Conservation (phyloP, 495 filamentous ascomycete species). For the Echria macrotheca region DNA sequence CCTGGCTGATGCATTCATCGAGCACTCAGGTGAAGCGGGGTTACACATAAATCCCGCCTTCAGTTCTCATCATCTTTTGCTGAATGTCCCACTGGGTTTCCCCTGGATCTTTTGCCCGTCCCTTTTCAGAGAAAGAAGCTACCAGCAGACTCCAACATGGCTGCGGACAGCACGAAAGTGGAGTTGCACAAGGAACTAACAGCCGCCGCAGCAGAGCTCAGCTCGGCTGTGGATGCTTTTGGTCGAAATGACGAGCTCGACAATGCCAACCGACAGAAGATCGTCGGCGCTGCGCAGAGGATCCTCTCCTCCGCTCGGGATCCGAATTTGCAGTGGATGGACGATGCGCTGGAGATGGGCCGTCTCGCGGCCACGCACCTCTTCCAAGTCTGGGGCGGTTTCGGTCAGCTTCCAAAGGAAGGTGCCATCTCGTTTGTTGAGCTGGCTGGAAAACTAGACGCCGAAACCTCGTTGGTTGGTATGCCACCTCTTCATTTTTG, state of each 20-base stretch:
- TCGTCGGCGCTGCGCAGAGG: not conserved
- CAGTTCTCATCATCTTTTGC: no score
- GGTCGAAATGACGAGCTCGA: not conserved
- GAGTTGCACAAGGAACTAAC: no score
- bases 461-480: not conserved
- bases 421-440: not conserved
- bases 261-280: not conserved
- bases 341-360: not conserved
- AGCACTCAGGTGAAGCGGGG: no score
- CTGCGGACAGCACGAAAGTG: no score
- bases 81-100: no score
- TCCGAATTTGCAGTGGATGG: conserved; percentile 1
- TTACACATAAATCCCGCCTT: no score
- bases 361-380: not conserved
- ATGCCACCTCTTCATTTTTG: not conserved
- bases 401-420: not conserved
- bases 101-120: no score
- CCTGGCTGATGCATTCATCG: no score
- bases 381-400: not conserved
- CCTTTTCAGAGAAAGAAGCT: no score
- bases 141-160: no score
- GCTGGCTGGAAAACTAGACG: not conserved
- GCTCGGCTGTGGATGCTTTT: not conserved
- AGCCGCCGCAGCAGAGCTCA: not conserved
- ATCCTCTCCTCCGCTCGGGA: not conserved